Conservation (phyloP, 139 green algal genomes). For the Bryopsis sp. region DNA sequence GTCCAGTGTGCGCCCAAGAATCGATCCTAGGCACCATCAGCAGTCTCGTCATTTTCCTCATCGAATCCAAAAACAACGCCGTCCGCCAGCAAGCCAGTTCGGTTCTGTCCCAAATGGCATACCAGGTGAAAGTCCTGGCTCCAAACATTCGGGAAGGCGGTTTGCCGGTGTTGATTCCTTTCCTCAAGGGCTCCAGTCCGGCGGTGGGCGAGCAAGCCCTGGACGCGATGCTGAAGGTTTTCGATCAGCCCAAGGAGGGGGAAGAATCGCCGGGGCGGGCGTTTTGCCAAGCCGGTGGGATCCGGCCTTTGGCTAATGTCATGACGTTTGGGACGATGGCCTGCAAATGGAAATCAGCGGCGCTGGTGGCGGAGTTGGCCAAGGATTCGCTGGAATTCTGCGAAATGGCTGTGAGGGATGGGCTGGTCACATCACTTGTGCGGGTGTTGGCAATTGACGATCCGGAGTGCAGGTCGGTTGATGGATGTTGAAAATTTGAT, state of each 20-base stretch:
- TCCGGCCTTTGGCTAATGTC: background rate
- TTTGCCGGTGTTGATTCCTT: background rate
- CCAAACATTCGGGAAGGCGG: no score
- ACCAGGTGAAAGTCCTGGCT: no score
- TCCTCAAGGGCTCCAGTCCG: background rate
- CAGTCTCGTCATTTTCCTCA: no score
- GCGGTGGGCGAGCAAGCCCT: background rate
- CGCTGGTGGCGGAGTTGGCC: background rate
- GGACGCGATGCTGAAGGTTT: background rate
- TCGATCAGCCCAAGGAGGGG: background rate
- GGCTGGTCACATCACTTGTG: background rate
- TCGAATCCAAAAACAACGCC: no score
- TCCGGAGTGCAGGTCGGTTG: background rate
- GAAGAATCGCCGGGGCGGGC: no score
- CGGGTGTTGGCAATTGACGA: background rate
- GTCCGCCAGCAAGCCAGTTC: no score
- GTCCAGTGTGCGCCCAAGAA: no score
- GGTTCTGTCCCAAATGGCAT: no score
- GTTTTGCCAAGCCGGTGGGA: background rate
- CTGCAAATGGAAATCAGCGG: background rate
- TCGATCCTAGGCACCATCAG: no score
- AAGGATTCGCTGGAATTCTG: background rate
- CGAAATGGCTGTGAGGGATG: background rate
- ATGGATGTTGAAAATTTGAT: no score
- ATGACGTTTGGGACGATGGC: background rate